Evolutionary conservation across 2,329 filamentous ascomycete species (phyloP).

Genomic region (Macroventuria anomochaeta): DNA sequence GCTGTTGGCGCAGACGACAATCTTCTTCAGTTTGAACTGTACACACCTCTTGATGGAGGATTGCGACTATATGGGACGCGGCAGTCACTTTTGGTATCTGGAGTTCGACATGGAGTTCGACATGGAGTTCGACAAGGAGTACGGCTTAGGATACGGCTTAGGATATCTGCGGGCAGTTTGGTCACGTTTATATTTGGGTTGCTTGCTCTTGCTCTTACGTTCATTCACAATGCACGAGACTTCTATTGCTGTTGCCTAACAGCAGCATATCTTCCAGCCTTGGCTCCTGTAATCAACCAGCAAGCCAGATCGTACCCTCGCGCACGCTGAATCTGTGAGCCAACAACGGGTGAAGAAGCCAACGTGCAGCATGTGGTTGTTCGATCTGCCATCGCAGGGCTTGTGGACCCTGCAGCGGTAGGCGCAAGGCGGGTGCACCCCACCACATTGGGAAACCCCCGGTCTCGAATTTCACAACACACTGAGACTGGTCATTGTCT

Average conservation of each 20-base stretch:
- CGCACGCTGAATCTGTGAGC: not conserved
- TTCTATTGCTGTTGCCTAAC: too few species aligned
- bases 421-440: constrained; percentile 1
- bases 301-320: too few species aligned
- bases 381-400: not conserved
- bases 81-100: not conserved
- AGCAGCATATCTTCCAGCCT: too few species aligned
- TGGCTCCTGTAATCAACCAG: too few species aligned
- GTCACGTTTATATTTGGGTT: not conserved
- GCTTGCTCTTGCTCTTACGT: not conserved
- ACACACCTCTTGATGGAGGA: not conserved
- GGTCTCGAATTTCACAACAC: not conserved
- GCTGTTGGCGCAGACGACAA: not conserved
- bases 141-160: constrained; percentile 6
- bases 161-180: constrained; percentile 7
- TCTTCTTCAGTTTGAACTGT: not conserved
- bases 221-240: too few species aligned
- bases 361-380: not conserved
- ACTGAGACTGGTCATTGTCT: constrained; percentile 4
- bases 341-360: not conserved
- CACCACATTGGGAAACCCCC: constrained; percentile 7
- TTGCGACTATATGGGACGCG: not conserved
- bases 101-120: constrained; percentile 5
- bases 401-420: constrained; percentile 18
- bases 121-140: not conserved